Percentiles rank a stretch among this genome's conserved stretches.
These are phyloP conservation scores for Volvox reticuliferus DNA, from an alignment of 139 green algal species.

Conservation along the genomic window DNA sequence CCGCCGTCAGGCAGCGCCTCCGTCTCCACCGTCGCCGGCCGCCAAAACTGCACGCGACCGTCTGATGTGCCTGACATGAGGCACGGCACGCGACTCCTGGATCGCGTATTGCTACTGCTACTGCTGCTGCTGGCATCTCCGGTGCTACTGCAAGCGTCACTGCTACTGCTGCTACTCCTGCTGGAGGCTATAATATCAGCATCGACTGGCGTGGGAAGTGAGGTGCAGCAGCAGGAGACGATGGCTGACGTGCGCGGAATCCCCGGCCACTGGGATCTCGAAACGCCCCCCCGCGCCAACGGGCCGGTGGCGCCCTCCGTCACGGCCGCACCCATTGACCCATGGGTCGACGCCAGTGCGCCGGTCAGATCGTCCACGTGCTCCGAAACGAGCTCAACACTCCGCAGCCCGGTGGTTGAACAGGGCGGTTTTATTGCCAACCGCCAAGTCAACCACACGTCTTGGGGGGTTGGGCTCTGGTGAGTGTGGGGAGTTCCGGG, in stretches of 20 bases:
- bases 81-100: slow-evolving; percentile 21
- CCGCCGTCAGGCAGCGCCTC: background rate
- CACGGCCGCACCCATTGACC: background rate
- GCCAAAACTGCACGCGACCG: slow-evolving; percentile 56
- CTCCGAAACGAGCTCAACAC: background rate
- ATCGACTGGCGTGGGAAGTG: slow-evolving; percentile 5
- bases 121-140: background rate
- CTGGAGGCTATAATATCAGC: background rate
- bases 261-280: background rate
- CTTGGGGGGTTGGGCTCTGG: background rate
- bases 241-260: background rate
- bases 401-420: background rate
- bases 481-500: background rate
- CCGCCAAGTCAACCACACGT: slow-evolving; percentile 36
- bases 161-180: background rate
- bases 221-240: slow-evolving; percentile 25
- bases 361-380: background rate
- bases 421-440: background rate
- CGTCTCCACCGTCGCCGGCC: background rate
- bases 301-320: too few species aligned
- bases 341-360: background rate
- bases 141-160: background rate
- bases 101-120: slow-evolving; percentile 32
- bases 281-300: too few species aligned
- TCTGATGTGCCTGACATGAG: slow-evolving; percentile 51